Evolutionary conservation across 192 early-diverging fungal genomes (phyloP).

Genomic region (Mortierella hygrophila): DNA sequence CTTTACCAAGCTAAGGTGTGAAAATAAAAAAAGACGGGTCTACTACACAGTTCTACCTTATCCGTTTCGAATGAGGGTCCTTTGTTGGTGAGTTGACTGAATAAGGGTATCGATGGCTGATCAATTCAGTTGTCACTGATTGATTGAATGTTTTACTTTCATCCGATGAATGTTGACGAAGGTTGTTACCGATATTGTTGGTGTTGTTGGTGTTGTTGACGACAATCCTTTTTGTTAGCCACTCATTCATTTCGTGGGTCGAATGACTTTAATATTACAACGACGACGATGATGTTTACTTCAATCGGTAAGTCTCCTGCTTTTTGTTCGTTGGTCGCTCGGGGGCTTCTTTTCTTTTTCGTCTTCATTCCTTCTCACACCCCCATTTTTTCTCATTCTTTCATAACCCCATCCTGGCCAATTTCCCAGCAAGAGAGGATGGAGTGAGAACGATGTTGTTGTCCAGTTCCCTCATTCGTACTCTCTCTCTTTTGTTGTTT

Average conservation of each 20-base stretch:
- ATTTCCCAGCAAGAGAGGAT: not conserved
- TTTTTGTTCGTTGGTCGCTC: no score
- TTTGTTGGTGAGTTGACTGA: not conserved
- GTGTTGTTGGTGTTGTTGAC: no score
- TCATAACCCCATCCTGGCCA: not conserved
- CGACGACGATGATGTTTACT: not conserved
- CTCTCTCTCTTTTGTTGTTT: not conserved
- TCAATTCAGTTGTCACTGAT: not conserved
- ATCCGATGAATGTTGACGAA: not conserved
- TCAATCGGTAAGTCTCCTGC: no score
- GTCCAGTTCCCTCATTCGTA: not conserved
- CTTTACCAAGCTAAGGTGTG: no score
- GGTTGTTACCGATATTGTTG: no score
- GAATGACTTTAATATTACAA: not conserved
- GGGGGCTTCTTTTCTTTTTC: no score
- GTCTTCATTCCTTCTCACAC: not conserved
- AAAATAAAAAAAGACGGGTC: no score
- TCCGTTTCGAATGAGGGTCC: not conserved
- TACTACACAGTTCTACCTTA: not conserved
- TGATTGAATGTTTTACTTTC: not conserved
- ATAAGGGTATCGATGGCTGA: not conserved
- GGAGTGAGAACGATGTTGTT: not conserved
- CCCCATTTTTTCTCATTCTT: not conserved
- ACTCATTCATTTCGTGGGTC: constrained; percentile 2
- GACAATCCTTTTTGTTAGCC: not conserved